Percentiles rank a stretch among this genome's conserved stretches.
Conservation (phyloP, 331 rosid species). For the Ulmus americana region DNA sequence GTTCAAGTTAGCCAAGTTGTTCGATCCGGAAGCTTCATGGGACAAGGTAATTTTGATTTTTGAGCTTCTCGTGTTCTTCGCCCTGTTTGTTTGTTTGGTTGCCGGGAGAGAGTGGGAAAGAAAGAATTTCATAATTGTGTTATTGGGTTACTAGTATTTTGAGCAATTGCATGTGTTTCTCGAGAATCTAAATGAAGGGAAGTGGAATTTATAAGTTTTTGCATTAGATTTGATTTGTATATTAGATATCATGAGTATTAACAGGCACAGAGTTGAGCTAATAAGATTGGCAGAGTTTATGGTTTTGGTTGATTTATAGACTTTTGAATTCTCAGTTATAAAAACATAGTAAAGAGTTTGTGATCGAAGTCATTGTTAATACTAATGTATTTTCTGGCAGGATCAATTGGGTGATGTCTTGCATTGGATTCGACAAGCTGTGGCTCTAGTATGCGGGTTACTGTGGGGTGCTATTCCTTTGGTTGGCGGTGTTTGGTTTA, state of each 20-base stretch:
- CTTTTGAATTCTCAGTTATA: background rate
- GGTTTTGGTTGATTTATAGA: background rate
- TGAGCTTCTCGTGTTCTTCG: slow-evolving; percentile 1
- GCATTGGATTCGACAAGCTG: slow-evolving; percentile 93
- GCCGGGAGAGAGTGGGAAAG: background rate
- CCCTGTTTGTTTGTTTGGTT: slow-evolving; percentile 8
- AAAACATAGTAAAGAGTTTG: background rate
- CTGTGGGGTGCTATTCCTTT: slow-evolving; percentile 88
- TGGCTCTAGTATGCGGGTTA: slow-evolving; percentile 67
- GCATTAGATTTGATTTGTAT: background rate
- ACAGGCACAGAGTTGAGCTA: no score
- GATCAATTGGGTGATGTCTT: slow-evolving; percentile 95
- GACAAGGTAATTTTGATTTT: slow-evolving; percentile 59
- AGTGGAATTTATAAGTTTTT: background rate
- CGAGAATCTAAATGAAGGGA: background rate
- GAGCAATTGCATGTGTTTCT: background rate
- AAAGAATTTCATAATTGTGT: background rate
- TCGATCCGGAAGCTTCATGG: slow-evolving; percentile 98
- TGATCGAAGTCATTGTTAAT: background rate
- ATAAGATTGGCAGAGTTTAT: background rate
- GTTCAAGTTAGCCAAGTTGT: slow-evolving; percentile 77
- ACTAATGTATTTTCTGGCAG: slow-evolving; percentile 24
- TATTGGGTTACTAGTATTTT: background rate
- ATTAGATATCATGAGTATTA: background rate
- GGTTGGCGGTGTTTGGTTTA: slow-evolving; percentile 91